Conservation (phyloP, 257 asterid genomes). For the Fraxinus americana region DNA sequence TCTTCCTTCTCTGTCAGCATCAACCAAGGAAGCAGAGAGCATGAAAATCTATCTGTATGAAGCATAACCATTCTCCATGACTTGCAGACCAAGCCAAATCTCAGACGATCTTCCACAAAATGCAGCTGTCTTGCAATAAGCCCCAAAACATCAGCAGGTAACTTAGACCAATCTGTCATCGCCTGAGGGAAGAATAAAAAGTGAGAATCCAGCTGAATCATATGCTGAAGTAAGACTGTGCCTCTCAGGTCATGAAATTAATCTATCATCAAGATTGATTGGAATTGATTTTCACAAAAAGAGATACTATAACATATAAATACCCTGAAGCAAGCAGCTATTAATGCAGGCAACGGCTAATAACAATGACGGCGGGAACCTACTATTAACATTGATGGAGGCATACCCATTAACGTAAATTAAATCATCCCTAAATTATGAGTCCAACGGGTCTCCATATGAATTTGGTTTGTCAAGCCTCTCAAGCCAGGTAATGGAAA, state of each 20-base stretch:
- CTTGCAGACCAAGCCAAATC: conserved; percentile 28
- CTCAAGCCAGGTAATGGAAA: neutral
- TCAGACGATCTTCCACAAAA: conserved; percentile 26
- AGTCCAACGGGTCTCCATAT: neutral
- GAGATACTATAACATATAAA: neutral
- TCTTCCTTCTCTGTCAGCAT: conserved; percentile 27
- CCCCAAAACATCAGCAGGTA: conserved; percentile 33
- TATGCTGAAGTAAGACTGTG: neutral
- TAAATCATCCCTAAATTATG: neutral
- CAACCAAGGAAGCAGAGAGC: conserved; percentile 32
- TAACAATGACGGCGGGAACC: neutral
- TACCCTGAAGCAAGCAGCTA: neutral
- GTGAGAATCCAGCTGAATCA: neutral
- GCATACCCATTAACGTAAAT: neutral
- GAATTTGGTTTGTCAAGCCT: neutral
- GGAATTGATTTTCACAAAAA: neutral
- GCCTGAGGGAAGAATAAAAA: conserved; percentile 11
- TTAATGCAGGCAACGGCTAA: neutral
- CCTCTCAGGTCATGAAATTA: neutral
- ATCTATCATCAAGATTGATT: neutral
- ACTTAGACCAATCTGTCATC: conserved; percentile 30
- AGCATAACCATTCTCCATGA: conserved; percentile 28
- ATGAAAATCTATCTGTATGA: neutral
- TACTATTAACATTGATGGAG: neutral
- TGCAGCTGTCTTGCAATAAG: conserved; percentile 26